Evolutionary conservation across 176 grass and related monocot species (phyloP).

Genomic region (Aegilops sharonensis): DNA sequence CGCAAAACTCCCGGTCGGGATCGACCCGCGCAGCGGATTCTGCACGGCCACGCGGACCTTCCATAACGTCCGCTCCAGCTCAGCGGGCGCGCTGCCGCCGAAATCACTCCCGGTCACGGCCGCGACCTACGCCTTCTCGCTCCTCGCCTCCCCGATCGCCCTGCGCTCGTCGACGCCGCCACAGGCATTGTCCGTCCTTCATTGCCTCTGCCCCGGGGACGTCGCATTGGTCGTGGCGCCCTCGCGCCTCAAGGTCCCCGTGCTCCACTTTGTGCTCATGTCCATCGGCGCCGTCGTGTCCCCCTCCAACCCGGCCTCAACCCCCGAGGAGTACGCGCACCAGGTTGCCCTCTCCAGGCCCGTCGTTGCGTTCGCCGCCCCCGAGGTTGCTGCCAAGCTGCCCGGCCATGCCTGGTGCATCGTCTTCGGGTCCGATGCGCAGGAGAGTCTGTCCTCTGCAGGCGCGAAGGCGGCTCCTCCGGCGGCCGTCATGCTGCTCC

Average conservation of each 20-base stretch:
- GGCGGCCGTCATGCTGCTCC: slow-evolving; percentile 29
- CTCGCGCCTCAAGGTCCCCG: slow-evolving; percentile 41
- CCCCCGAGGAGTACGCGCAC: slow-evolving; percentile 47
- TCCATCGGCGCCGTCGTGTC: slow-evolving; percentile 58
- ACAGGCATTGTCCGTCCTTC: slow-evolving; percentile 46
- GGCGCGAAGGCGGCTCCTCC: background rate
- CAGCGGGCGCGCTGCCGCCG: slow-evolving; percentile 16
- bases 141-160: slow-evolving; percentile 33
- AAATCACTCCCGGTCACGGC: slow-evolving; percentile 47
- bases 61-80: slow-evolving; percentile 48
- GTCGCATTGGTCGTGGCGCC: slow-evolving; percentile 57
- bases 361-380: slow-evolving; percentile 43
- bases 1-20: background rate
- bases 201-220: slow-evolving; percentile 30
- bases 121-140: slow-evolving; percentile 45
- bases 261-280: slow-evolving; percentile 55
- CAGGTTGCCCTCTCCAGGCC: slow-evolving; percentile 46
- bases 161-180: slow-evolving; percentile 48
- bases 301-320: slow-evolving; percentile 26
- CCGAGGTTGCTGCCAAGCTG: slow-evolving; percentile 38
- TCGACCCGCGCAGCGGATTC: slow-evolving; percentile 58
- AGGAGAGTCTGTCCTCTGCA: slow-evolving; percentile 28
- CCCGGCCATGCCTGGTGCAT: slow-evolving; percentile 28
- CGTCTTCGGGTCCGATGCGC: slow-evolving; percentile 54
- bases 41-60: slow-evolving; percentile 46